Conservation (phyloP, 2,329 filamentous ascomycete genomes). For the Pseudocercospora ulei region DNA sequence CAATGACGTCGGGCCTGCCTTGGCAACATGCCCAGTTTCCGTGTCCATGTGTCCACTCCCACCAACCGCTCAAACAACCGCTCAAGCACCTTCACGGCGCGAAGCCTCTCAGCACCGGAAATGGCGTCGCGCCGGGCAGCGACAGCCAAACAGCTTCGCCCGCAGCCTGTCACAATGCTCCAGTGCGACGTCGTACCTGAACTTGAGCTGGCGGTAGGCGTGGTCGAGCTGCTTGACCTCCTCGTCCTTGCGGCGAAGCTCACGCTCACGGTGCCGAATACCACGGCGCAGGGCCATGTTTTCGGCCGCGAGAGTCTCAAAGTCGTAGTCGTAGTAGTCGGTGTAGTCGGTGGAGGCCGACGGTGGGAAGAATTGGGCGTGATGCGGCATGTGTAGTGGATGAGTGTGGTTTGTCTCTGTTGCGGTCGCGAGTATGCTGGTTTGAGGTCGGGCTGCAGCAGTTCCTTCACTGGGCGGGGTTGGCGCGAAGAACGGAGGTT, state of each 20-base stretch:
- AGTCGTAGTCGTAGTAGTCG: constrained; percentile 21
- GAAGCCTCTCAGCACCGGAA: too few relatives aligned
- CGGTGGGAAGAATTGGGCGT: not conserved
- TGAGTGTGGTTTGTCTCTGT: not conserved
- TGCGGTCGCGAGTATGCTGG: not conserved
- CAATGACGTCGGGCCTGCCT: not conserved
- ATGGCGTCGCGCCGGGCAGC: too few relatives aligned
- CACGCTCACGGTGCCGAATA: constrained; percentile 11
- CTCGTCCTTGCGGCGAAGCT: constrained; percentile 4
- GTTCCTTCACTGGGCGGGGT: constrained; percentile 6
- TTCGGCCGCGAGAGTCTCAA: constrained; percentile 17
- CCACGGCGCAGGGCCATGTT: constrained; percentile 13
- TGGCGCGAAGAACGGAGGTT: constrained; percentile 3
- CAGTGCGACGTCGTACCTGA: not conserved
- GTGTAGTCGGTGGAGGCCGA: constrained; percentile 3
- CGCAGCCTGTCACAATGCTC: constrained; percentile 11
- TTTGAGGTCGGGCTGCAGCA: constrained; percentile 9
- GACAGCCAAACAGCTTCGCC: constrained; percentile 5
- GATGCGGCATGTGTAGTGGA: constrained; percentile 3
- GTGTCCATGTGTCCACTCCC: too few relatives aligned
- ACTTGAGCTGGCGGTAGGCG: constrained; percentile 10
- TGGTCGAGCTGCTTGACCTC: constrained; percentile 9
- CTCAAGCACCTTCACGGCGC: not conserved
- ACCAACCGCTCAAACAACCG: too few relatives aligned
- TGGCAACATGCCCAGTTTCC: not conserved